Base-by-base conservation (phyloP, 2,329 filamentous ascomycete genomes). In the Aquanectria penicillioides region DNA sequence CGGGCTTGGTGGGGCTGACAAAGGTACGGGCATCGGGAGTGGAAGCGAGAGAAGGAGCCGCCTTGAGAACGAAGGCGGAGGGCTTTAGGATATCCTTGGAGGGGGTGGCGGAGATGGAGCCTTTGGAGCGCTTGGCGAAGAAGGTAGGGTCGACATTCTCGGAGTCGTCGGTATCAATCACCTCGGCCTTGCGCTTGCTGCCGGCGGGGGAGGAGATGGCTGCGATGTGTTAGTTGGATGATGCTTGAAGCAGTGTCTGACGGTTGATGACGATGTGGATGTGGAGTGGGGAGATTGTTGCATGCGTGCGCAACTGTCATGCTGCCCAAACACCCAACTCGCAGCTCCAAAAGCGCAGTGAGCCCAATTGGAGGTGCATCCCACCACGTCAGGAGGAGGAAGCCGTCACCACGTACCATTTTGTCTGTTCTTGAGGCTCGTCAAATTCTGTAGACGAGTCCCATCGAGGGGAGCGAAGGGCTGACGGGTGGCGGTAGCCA, bases 351-450 rank as follows among this genome's bases (percentile, higher is more conserved):
- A 23, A 28, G 11, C 28, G 26, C 38, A 20, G 15, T 36, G 33
- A 15, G 28, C 41, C 29, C 28, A 26, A 55, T 51, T 43, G 46
- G 17, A 11, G 22, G 26, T 26, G 31, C n/a, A 37, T 10, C 29
- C 40, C 48, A 53, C 22, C 28, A 17, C 18, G 17, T 9, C 15
- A 23, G 17, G 17, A n/a, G 15, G 33, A 7, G 17, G 20, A 54
- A 50, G 44, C 20, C 34, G 17, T 43, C 38, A 56, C 53, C 47
- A 80, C 84, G 67, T 84, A 89, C 87, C 84, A 81, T 89, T 89
- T 73, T 94, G 91, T 75, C 88, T 83, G 75, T 94, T 94, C 81
- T 93, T 94, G 47, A 89, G 78, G 77, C 87, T 92, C 22, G 88
- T 89, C 69, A 94, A 80, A 64, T 81, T 86, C 75, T 92, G 89